Conservation (phyloP, 495 filamentous ascomycete species). For the Tuber indicum region DNA sequence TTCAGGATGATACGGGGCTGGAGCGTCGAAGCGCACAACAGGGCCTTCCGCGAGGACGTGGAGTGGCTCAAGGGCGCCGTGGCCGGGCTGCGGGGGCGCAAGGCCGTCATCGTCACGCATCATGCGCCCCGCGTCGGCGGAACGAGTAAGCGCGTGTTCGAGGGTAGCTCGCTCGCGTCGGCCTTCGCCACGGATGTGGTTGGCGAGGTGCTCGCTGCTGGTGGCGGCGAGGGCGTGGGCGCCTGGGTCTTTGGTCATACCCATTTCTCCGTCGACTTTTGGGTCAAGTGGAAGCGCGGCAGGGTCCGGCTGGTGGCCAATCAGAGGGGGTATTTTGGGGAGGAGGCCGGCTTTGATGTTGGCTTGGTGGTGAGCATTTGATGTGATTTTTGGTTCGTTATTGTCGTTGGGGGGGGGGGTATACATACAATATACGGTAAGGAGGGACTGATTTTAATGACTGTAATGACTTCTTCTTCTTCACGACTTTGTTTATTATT, state of each 20-base stretch:
- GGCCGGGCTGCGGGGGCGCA: slow-evolving; percentile 32
- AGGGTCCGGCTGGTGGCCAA: slow-evolving; percentile 50
- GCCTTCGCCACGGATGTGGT: slow-evolving; percentile 54
- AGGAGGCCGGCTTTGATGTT: slow-evolving; percentile 23
- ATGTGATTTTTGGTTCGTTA: not conserved
- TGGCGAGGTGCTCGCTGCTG: slow-evolving; percentile 34
- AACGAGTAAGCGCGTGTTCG: slow-evolving; percentile 47
- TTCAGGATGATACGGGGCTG: slow-evolving; percentile 51
- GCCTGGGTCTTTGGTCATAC: slow-evolving; percentile 54
- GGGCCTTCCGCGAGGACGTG: slow-evolving; percentile 45
- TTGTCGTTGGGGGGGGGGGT: too few relatives aligned
- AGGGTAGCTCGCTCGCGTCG: slow-evolving; percentile 44
- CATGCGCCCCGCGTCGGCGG: slow-evolving; percentile 49
- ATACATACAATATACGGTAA: not conserved
- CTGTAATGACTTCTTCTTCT: not conserved
- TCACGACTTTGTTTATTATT: not conserved
- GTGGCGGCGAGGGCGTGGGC: slow-evolving; percentile 31
- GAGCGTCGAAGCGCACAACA: slow-evolving; percentile 50
- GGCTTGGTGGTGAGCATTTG: slow-evolving; percentile 27
- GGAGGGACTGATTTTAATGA: not conserved
- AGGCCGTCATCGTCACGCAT: slow-evolving; percentile 50
- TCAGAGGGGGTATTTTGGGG: slow-evolving; percentile 49
- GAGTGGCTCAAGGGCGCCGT: slow-evolving; percentile 48
- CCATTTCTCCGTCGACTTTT: slow-evolving; percentile 48
- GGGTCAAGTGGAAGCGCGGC: slow-evolving; percentile 22